A percentile compares a stretch with the other conserved stretches of the same genome.
These are phyloP conservation scores for Coniochaeta prunicola DNA, from an alignment of 2,329 filamentous ascomycete species.

Conservation along the genomic window DNA sequence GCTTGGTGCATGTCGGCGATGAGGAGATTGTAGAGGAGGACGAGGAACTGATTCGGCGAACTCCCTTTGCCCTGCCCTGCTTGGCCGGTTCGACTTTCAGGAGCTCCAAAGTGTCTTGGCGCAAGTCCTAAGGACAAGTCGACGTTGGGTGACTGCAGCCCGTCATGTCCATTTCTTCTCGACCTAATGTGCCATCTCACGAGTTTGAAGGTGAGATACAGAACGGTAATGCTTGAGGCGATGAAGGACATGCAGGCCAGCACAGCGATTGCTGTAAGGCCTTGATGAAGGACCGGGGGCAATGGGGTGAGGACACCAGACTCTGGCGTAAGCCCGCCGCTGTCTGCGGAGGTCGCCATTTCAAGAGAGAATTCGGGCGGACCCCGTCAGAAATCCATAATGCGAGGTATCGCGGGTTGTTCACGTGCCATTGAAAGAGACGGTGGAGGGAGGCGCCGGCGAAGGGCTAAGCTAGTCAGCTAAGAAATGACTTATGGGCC, in stretches of 20 bases:
- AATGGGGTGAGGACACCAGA: constrained; percentile 15
- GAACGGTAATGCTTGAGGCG: constrained; percentile 12
- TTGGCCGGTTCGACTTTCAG: neutral
- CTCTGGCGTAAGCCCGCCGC: constrained; percentile 5
- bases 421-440: neutral
- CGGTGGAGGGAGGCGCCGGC: neutral
- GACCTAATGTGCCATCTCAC: constrained; percentile 16
- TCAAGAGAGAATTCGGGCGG: neutral
- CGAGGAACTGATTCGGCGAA: constrained; percentile 45
- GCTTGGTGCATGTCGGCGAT: constrained; percentile 52
- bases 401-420: neutral
- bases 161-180: neutral
- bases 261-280: constrained; percentile 15
- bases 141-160: constrained; percentile 3
- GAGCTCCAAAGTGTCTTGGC: constrained; percentile 14
- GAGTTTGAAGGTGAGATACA: constrained; percentile 21
- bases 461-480: neutral
- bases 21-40: constrained; percentile 53
- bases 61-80: constrained; percentile 4
- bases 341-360: neutral
- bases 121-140: constrained; percentile 20
- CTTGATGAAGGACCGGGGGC: constrained; percentile 12
- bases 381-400: neutral
- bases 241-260: constrained; percentile 17
- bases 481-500: neutral